Percentiles rank a stretch among this genome's conserved stretches.
Conservation (phyloP, 2,329 filamentous ascomycete species). For the Fusarium sp. region DNA sequence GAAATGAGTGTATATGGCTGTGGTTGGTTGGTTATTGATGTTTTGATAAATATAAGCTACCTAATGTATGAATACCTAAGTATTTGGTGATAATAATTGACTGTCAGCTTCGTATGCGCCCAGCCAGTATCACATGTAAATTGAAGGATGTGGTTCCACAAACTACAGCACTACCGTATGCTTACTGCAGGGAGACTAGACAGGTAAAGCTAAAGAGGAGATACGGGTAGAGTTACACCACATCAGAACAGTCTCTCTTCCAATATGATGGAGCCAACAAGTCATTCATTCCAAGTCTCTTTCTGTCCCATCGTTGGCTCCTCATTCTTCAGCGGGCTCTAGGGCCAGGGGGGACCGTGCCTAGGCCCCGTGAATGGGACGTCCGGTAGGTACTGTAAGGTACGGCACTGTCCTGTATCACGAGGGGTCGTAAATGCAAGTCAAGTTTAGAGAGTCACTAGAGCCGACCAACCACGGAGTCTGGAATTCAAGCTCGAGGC, state of each 20-base stretch:
- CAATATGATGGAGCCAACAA: not conserved
- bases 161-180: not conserved
- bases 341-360: not conserved
- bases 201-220: constrained; percentile 1
- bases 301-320: not conserved
- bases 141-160: constrained; percentile 12
- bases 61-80: constrained; percentile 20
- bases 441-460: constrained; percentile 14
- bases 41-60: constrained; percentile 17
- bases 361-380: not conserved
- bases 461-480: constrained; percentile 33
- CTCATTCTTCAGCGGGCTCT: not conserved
- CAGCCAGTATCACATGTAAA: constrained; percentile 42
- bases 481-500: constrained; percentile 31
- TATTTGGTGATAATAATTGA: not conserved
- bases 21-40: not conserved
- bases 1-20: not conserved
- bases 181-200: constrained; percentile 1
- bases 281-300: not conserved
- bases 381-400: not conserved
- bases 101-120: constrained; percentile 15
- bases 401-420: constrained; percentile 20
- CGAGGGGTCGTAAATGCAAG: constrained; percentile 31
- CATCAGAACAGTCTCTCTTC: not conserved
- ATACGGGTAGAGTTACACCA: not conserved